Percentiles rank a stretch among this genome's conserved stretches.
Evolutionary conservation across 2,329 filamentous ascomycete species (phyloP).

Genomic region (Zymoseptoria passerinii): DNA sequence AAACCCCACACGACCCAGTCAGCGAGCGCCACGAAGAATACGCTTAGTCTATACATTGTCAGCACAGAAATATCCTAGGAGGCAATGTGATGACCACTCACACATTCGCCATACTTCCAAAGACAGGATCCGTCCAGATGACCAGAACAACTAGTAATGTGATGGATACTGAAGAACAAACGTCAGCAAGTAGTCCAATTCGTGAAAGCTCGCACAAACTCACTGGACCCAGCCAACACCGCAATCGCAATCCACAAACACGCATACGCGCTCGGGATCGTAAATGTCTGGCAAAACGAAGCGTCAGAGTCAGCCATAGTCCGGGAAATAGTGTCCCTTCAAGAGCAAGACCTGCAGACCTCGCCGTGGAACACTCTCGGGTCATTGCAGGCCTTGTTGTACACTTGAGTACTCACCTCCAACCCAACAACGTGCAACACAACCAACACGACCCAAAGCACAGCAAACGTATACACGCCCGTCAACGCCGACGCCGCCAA

Average conservation of each 20-base stretch:
- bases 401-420: too few species aligned
- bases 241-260: slow-evolving; percentile 24
- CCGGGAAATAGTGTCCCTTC: too few species aligned
- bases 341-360: too few species aligned
- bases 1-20: slow-evolving; percentile 29
- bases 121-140: slow-evolving; percentile 30
- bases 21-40: slow-evolving; percentile 28
- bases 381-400: too few species aligned
- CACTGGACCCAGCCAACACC: slow-evolving; percentile 23
- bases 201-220: slow-evolving; percentile 1
- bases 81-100: slow-evolving; percentile 3
- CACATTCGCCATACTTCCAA: slow-evolving; percentile 29
- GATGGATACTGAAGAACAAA: slow-evolving; percentile 18
- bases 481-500: slow-evolving; percentile 26
- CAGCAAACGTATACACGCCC: slow-evolving; percentile 25
- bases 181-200: slow-evolving; percentile 3
- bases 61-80: neutral
- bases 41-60: slow-evolving; percentile 16
- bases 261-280: slow-evolving; percentile 19
- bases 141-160: slow-evolving; percentile 26
- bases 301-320: too few species aligned
- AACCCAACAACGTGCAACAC: slow-evolving; percentile 24
- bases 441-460: slow-evolving; percentile 24
- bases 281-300: too few species aligned
- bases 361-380: too few species aligned